Conservation (phyloP, 306 rosid species). For the Corylus avellana region DNA sequence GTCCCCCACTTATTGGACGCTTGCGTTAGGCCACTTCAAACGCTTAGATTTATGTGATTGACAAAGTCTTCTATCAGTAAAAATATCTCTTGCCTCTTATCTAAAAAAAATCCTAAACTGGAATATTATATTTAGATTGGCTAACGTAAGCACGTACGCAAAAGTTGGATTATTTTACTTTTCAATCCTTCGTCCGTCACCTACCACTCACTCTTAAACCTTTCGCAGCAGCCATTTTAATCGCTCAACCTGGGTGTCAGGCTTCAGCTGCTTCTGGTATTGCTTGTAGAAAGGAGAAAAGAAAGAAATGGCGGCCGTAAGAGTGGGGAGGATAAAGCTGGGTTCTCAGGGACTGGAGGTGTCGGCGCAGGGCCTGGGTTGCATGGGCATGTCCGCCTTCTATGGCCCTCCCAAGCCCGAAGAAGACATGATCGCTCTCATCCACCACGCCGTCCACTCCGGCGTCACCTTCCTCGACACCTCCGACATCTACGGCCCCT, state of each 20-base stretch:
- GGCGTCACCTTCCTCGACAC: conserved; percentile 75
- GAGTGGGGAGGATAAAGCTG: conserved; percentile 32
- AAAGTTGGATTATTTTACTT: too few species aligned
- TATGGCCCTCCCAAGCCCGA: conserved; percentile 67
- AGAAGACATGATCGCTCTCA: conserved; percentile 61
- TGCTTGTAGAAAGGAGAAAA: not conserved
- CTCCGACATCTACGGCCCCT: conserved; percentile 55
- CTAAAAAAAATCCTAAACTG: too few species aligned
- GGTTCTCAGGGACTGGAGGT: conserved; percentile 43
- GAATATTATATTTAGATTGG: too few species aligned
- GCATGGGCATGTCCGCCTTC: conserved; percentile 68
- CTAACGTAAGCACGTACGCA: too few species aligned
- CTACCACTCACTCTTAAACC: too few species aligned
- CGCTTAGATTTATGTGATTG: too few species aligned
- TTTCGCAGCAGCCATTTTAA: too few species aligned
- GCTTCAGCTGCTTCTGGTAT: not conserved
- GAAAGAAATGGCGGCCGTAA: not conserved
- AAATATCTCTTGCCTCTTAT: too few species aligned
- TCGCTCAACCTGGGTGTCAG: not conserved
- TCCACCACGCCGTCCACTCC: conserved; percentile 50
- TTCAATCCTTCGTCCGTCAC: too few species aligned
- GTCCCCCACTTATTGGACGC: too few species aligned
- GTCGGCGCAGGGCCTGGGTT: conserved; percentile 45
- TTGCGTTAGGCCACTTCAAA: too few species aligned
- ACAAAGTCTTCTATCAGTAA: too few species aligned